Conservation (phyloP, 768 basidiomycete species). For the Tephrocybe sp. region DNA sequence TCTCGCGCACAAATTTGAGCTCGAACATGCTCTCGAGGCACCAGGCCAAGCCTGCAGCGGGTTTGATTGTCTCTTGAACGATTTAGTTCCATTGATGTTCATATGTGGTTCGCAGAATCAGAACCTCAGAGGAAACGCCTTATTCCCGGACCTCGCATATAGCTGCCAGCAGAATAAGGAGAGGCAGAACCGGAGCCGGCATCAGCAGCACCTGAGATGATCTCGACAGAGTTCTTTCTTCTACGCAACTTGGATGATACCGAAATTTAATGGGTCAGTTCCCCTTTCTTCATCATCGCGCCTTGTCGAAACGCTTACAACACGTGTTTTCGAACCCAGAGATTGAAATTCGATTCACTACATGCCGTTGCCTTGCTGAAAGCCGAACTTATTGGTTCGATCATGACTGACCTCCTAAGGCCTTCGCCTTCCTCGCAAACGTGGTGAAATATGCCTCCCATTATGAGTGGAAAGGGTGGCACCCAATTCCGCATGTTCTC, state of each 20-base stretch:
- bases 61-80: conserved; percentile 32
- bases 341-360: conserved; percentile 77
- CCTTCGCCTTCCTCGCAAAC: conserved; percentile 70
- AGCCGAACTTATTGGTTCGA: conserved; percentile 82
- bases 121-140: conserved; percentile 71
- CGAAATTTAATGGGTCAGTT: conserved; percentile 77
- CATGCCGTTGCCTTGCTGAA: conserved; percentile 51
- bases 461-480: conserved; percentile 58
- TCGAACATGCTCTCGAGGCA: conserved; percentile 89
- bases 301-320: conserved; percentile 77
- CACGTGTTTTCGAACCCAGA: conserved; percentile 78
- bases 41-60: conserved; percentile 58
- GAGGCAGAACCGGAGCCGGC: conserved; percentile 45
- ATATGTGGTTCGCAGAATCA: conserved; percentile 41
- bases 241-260: conserved; percentile 86
- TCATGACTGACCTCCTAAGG: conserved; percentile 88
- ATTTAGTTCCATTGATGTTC: conserved; percentile 16
- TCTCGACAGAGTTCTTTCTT: conserved; percentile 81
- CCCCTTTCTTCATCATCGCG: conserved; percentile 64
- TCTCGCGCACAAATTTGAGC: conserved; percentile 78
- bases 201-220: conserved; percentile 47
- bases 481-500: conserved; percentile 61
- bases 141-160: conserved; percentile 69
- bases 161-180: conserved; percentile 21
- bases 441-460: conserved; percentile 71